Evolutionary conservation across 495 filamentous ascomycete species (phyloP), one percentile per base, ranked within the genome.

Genomic region (Neurospora sp.): DNA sequence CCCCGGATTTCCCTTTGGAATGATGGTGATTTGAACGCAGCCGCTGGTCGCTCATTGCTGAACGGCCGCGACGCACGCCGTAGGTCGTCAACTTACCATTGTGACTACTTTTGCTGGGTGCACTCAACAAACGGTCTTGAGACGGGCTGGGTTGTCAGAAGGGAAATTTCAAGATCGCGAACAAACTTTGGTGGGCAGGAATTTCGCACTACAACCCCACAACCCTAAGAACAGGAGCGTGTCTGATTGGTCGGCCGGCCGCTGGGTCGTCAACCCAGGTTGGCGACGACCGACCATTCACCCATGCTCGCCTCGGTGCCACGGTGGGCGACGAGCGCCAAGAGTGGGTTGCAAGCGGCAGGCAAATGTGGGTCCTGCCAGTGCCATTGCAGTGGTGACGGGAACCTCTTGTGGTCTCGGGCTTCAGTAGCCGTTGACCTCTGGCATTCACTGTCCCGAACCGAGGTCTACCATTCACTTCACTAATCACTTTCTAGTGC

Each of bases 11-110:
- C 24, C 66, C 31, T 70, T 21, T 39, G n/a, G 28, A 70, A 36
- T 70, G 24, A 10, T 13, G 73, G 71, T 74, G 73, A 59, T 62
- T 70, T 62, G 59, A 69, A 72, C 21, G 66, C 28, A 54, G 45
- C 70, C 38, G 38, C 66, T 72, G 19, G 73, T 38, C 54, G 28
- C 54, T 66, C 54, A 66, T 66, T 34, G 54, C 54, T 66, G 54
- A 66, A 36, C 54, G 54, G 15, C 6, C 15, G 15, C 28, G 28
- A 66, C 54, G 7, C 54, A 66, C 28, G 54, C 28, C 54, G 28
- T 66, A 66, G 54, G 31, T 66, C 54, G 2, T 79, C 70, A 83
- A 89, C 87, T 88, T 81, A 89, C 87, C 87, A 89, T 89, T 79
- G 87, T 89, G 86, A 85, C 80, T 82, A 85, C 81, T 84, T 83